Conservation (phyloP, 1,284 basidiomycete genomes). For the Puccinia horiana region DNA sequence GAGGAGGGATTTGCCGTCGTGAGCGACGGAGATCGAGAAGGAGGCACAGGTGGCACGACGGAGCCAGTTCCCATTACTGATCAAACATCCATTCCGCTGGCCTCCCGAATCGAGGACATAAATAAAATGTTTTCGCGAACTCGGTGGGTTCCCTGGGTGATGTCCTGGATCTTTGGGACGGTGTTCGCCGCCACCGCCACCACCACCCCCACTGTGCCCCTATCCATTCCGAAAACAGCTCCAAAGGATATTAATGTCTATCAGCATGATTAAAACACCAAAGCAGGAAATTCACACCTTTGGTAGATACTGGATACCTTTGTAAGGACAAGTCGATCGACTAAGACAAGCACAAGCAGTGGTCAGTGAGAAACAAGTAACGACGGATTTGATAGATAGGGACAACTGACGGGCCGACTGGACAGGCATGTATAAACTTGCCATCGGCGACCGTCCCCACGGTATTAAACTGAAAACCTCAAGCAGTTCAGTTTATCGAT, state of each 20-base stretch:
- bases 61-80: slow-evolving; percentile 44
- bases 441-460: slow-evolving; percentile 19
- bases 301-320: slow-evolving; percentile 42
- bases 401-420: slow-evolving; percentile 43
- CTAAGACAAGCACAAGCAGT: neutral
- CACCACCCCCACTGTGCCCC: slow-evolving; percentile 26
- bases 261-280: neutral
- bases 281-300: slow-evolving; percentile 20
- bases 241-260: neutral
- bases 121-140: slow-evolving; percentile 32
- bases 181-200: slow-evolving; percentile 11
- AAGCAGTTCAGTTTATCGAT: neutral
- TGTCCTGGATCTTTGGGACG: slow-evolving; percentile 29
- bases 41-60: slow-evolving; percentile 38
- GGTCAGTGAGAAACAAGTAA: neutral
- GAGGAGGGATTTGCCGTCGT: neutral
- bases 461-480: slow-evolving; percentile 29
- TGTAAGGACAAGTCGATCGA: slow-evolving; percentile 40
- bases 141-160: slow-evolving; percentile 5
- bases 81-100: slow-evolving; percentile 36
- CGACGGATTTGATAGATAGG: neutral
- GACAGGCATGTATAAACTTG: slow-evolving; percentile 34
- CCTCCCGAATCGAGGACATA: slow-evolving; percentile 30
- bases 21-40: slow-evolving; percentile 2
- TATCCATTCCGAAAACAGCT: neutral